Evolutionary conservation across 2,329 filamentous ascomycete genomes (phyloP), one percentile per base, ranked within the genome.

Genomic region (Aspergillus caelatus): DNA sequence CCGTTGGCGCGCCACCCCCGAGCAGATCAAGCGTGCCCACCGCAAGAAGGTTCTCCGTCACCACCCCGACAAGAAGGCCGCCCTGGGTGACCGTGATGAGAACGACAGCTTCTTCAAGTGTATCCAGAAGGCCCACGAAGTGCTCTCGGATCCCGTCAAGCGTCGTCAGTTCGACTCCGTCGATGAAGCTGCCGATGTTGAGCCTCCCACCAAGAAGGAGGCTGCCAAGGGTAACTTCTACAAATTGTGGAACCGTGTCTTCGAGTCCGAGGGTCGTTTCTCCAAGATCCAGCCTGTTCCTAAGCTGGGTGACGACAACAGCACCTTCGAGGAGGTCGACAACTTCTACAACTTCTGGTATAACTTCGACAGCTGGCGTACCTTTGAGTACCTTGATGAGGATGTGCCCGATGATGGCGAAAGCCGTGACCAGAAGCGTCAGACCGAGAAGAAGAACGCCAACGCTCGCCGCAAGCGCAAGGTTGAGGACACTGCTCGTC

Each of bases 321-420:
- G 91, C 75, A 88, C 88, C 72, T 92, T 94, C 81, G 92, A 96
- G 76, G 90, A 97, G 10, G 95, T 99, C 54, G 94, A 98, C 77
- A 84, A 85, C 60, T 99, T 99, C 81, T 99, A 99, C 88, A 97
- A 99, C 86, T 99, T 98, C 85, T 99, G 92, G 90, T 99, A 98
- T 86, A 96, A 94, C 86, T 96, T 99, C 74, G 95, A 99, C 86
- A 95, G 91, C 80, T 99, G 95, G 95, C 87, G 95, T 66, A 89
- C 91, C 3, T 99, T 99, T 75, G 95, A 99, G 83, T 99, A 99
- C 81, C 91, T 96, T 64, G 95, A 99, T 76, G 95, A 99, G 84
- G 95, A 99, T 77, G 94, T 99, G 34, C 95, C 95, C 46, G 95
- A 99, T 75, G 95, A 99, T 85, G 97, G 95, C 80, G 95, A 98